Evolutionary conservation across 257 asterid genomes (phyloP).

Genomic region (Primulina eburnea): DNA sequence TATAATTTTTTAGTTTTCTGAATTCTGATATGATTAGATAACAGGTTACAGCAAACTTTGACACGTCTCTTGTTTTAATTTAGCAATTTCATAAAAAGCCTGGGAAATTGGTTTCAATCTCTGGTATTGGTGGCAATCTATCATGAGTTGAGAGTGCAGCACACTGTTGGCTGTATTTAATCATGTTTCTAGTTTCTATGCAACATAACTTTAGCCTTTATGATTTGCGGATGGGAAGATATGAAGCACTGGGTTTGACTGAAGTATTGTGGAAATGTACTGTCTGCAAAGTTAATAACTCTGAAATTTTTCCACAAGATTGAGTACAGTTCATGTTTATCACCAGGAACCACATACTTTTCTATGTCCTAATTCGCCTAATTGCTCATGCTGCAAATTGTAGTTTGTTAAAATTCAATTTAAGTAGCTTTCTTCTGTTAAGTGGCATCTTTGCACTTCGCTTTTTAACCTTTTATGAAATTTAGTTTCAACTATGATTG

Average conservation of each 20-base stretch:
- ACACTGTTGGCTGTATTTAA: background rate
- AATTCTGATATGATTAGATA: background rate
- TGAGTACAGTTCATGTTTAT: conserved; percentile 1
- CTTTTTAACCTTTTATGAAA: background rate
- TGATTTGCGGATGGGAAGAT: too few species aligned
- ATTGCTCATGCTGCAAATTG: background rate
- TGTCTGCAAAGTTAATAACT: conserved; percentile 9
- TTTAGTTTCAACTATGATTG: background rate
- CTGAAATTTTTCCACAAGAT: conserved; percentile 4
- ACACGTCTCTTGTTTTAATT: background rate
- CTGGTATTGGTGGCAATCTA: background rate
- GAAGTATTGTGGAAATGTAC: conserved; percentile 1
- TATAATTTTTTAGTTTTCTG: too few species aligned
- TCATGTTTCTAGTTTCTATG: background rate
- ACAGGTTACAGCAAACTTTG: background rate
- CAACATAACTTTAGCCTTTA: background rate
- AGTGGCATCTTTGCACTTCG: background rate
- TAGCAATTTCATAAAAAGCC: background rate
- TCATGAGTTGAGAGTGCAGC: conserved; percentile 1
- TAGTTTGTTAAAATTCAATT: background rate
- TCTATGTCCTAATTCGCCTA: background rate
- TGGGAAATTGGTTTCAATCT: too few species aligned
- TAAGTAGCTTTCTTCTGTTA: conserved; percentile 15
- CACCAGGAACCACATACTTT: conserved; percentile 8
- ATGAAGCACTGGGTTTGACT: background rate